A percentile compares a stretch with the other conserved stretches of the same genome.
Conservation (phyloP, 305 asterid genomes). For the Fraxinus xanthoxyloides region DNA sequence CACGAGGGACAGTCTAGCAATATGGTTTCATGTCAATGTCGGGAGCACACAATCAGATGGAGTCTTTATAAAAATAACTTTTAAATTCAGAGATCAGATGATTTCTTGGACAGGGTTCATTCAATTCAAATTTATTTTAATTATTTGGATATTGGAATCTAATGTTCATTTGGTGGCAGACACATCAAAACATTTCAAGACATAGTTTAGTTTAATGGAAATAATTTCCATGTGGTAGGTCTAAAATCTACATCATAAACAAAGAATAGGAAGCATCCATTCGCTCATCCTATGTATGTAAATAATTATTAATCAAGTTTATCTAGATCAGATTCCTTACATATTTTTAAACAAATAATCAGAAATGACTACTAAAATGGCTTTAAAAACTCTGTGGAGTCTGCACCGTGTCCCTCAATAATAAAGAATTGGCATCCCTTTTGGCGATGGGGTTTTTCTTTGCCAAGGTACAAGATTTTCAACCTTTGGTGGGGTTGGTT, state of each 20-base stretch:
- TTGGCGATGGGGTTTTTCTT: neutral
- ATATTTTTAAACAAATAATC: neutral
- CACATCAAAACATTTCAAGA: neutral
- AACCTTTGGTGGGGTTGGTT: neutral
- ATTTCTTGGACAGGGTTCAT: slow-evolving; percentile 3
- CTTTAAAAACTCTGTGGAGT: neutral
- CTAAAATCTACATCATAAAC: neutral
- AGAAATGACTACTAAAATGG: neutral
- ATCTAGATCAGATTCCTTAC: neutral
- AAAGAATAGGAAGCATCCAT: neutral
- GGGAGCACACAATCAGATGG: neutral
- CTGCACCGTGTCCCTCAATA: neutral
- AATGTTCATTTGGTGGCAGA: slow-evolving; percentile 15
- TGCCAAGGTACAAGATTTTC: neutral
- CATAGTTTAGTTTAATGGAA: neutral
- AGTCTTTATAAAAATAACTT: neutral
- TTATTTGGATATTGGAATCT: slow-evolving; percentile 1
- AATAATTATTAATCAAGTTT: neutral
- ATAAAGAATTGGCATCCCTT: neutral
- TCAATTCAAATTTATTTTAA: neutral
- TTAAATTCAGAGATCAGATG: neutral
- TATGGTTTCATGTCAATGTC: neutral
- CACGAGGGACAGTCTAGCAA: neutral
- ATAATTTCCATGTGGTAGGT: slow-evolving; percentile 4
- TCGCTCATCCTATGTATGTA: neutral